phyloP scores from a whole-genome alignment of 306 rosid genomes.

The Cucurbita ficifolia region DNA sequence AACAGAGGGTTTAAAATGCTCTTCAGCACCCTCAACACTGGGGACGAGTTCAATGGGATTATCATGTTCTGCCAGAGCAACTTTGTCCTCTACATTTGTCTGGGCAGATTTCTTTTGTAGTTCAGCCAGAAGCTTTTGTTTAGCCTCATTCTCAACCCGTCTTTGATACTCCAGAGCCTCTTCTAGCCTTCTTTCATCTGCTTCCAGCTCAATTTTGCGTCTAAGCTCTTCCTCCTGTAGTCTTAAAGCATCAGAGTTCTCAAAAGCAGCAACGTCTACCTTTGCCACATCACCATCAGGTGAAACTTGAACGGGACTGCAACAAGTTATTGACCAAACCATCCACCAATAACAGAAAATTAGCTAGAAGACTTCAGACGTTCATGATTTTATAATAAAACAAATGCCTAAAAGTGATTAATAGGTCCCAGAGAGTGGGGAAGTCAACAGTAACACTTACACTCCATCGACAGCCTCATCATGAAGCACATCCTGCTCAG shows the following conservation, averaged over 20 bases:
- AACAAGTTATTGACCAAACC: constrained; percentile 16
- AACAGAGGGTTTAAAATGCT: constrained; percentile 22
- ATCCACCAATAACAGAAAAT: constrained; percentile 1
- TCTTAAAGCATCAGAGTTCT: constrained; percentile 37
- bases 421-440: constrained; percentile 3
- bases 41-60: constrained; percentile 16
- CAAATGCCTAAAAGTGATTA: constrained; percentile 7
- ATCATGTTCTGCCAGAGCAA: constrained; percentile 23
- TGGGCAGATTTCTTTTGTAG: constrained; percentile 56
- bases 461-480: constrained; percentile 31
- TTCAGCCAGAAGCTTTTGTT: constrained; percentile 85
- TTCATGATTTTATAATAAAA: background rate
- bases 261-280: constrained; percentile 31
- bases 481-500: constrained; percentile 25
- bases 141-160: constrained; percentile 81
- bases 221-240: constrained; percentile 66
- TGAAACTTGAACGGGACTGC: constrained; percentile 46
- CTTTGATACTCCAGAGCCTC: constrained; percentile 87
- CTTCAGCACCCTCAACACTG: constrained; percentile 22
- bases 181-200: constrained; percentile 84
- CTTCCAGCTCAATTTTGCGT: constrained; percentile 70
- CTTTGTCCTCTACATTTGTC: constrained; percentile 22
- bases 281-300: constrained; percentile 40
- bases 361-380: background rate
- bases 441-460: constrained; percentile 19